Percentiles rank a stretch among this genome's conserved stretches.
phyloP scores from a whole-genome alignment of 352 stramenopile genomes.

The Globisporangium parvum region DNA sequence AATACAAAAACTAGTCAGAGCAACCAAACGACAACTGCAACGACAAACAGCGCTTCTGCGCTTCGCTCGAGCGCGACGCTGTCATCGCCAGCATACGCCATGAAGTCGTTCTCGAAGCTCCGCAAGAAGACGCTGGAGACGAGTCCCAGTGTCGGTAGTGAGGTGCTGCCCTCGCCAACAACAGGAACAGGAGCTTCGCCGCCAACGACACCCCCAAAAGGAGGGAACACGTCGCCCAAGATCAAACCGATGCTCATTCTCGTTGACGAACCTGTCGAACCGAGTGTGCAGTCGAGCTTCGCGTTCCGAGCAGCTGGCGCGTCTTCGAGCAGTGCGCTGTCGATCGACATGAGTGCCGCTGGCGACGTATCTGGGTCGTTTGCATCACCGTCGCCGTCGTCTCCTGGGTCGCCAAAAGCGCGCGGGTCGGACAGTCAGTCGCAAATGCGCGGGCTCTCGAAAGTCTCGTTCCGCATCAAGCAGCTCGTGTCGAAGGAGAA shows the following conservation, averaged over 20 bases:
- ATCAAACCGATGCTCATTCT: constrained; percentile 17
- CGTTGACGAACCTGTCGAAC: constrained; percentile 1
- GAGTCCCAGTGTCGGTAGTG: background rate
- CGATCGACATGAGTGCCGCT: background rate
- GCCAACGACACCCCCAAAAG: constrained; percentile 5
- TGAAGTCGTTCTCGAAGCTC: constrained; percentile 8
- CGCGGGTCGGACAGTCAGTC: constrained; percentile 18
- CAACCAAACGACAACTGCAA: too few species aligned
- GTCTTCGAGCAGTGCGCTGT: too few species aligned
- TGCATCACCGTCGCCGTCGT: background rate
- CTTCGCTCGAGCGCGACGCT: background rate
- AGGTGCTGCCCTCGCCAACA: background rate
- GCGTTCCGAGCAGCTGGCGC: too few species aligned
- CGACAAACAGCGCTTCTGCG: too few species aligned
- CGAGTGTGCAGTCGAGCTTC: background rate
- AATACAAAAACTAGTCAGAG: too few species aligned
- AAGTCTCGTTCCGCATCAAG: constrained; percentile 55
- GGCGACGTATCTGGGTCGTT: background rate
- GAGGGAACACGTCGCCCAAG: constrained; percentile 11
- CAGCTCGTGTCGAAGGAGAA: constrained; percentile 91
- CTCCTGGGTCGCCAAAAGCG: constrained; percentile 7
- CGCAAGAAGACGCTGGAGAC: constrained; percentile 9
- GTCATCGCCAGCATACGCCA: background rate
- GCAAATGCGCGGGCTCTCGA: constrained; percentile 32
- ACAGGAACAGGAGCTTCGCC: background rate